Percentiles rank a stretch among this genome's conserved stretches.
Conservation (phyloP, 2,329 filamentous ascomycete genomes). For the Colletotrichum sp. region DNA sequence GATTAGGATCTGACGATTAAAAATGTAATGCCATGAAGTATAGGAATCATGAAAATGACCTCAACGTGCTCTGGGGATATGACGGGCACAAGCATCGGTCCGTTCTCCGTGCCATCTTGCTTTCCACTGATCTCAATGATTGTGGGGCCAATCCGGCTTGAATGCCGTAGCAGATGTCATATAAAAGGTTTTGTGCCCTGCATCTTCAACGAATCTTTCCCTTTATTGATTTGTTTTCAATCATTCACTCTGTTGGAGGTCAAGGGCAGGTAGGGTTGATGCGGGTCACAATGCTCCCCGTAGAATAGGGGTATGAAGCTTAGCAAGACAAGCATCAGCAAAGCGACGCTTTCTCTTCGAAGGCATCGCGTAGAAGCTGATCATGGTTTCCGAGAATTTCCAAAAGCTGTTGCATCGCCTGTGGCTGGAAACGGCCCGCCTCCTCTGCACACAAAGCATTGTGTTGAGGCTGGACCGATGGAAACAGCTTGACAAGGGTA, state of each 20-base stretch:
- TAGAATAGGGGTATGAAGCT: not conserved
- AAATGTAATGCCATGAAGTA: rapidly evolving
- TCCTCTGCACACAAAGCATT: not conserved
- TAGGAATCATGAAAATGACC: not conserved
- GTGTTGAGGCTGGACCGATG: not conserved
- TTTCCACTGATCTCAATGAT: not conserved
- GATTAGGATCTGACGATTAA: not conserved
- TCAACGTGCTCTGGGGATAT: not conserved
- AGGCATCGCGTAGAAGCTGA: not conserved
- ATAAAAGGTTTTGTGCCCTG: rapidly evolving
- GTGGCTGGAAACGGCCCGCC: not conserved
- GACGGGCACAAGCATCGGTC: not conserved
- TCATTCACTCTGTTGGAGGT: not conserved
- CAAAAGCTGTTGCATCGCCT: not conserved
- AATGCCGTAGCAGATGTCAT: not conserved
- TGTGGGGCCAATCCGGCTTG: not conserved
- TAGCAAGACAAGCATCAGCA: not conserved
- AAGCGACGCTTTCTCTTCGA: not conserved
- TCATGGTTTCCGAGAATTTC: not conserved
- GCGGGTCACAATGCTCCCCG: not conserved
- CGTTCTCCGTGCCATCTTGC: not conserved
- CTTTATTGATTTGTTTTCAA: not conserved
- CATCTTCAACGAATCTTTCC: rapidly evolving
- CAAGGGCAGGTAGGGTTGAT: rapidly evolving
- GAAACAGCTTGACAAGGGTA: not conserved